Conservation (phyloP, 2,329 filamentous ascomycete genomes). For the Rhexocercosporidium sp. region DNA sequence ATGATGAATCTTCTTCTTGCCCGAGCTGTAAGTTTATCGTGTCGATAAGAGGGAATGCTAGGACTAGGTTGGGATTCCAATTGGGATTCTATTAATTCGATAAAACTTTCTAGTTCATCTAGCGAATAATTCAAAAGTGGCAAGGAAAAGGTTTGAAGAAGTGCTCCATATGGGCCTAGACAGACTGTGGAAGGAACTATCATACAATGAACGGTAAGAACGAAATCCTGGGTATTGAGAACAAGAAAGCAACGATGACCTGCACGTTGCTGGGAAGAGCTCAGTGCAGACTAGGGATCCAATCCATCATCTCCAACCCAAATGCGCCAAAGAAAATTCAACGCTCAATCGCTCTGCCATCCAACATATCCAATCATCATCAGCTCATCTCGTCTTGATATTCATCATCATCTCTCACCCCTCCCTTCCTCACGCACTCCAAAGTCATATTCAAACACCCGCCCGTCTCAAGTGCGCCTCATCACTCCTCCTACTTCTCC, state of each 20-base stretch:
- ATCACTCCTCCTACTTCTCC: constrained; percentile 29
- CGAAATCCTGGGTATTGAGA: neutral
- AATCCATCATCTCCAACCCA: neutral
- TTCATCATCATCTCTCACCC: too few relatives aligned
- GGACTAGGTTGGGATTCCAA: too few relatives aligned
- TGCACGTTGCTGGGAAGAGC: too few relatives aligned
- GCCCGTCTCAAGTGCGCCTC: constrained; percentile 32
- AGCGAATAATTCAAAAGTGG: too few relatives aligned
- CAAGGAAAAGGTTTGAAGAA: too few relatives aligned
- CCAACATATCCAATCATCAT: neutral
- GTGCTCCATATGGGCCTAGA: too few relatives aligned
- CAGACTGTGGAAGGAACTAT: neutral
- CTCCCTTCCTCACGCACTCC: neutral
- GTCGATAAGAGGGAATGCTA: too few relatives aligned
- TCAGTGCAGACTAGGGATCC: constrained; percentile 2
- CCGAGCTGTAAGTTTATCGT: too few relatives aligned
- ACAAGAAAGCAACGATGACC: neutral
- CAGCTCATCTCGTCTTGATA: neutral
- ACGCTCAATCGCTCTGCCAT: neutral
- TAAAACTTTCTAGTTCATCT: too few relatives aligned
- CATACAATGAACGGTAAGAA: neutral
- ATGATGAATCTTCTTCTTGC: too few relatives aligned
- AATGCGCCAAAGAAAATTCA: neutral
- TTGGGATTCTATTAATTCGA: too few relatives aligned
- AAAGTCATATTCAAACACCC: constrained; percentile 30